Evolutionary conservation across 148 eudicot genomes (phyloP).

Genomic region (Chenopodium berlandieri): DNA sequence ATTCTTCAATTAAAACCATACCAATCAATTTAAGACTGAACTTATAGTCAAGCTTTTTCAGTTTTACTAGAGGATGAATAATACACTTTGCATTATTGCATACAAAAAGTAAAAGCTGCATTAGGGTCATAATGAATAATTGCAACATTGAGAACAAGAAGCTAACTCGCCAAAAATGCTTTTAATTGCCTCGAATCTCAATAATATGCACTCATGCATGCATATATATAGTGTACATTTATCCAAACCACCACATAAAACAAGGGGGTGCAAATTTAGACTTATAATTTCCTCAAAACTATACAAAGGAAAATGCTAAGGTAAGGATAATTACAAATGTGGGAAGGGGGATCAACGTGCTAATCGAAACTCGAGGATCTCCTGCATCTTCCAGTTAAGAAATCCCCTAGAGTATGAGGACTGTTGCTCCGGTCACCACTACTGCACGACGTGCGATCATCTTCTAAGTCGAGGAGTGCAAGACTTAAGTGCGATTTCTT

Average conservation of each 20-base stretch:
- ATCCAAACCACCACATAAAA: conserved; percentile 22
- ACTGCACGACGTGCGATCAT: conserved; percentile 48
- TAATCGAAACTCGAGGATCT: conserved; percentile 50
- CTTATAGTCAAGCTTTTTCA: too few relatives aligned
- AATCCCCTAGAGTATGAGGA: conserved; percentile 52
- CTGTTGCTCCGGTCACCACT: conserved; percentile 48
- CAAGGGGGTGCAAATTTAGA: conserved; percentile 32
- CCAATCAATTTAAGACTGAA: background rate
- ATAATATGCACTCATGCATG: background rate
- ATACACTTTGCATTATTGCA: background rate
- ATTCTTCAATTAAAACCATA: background rate
- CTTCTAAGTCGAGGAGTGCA: conserved; percentile 63
- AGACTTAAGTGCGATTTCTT: conserved; percentile 62
- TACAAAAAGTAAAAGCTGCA: background rate
- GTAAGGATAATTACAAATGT: background rate
- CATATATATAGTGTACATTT: background rate
- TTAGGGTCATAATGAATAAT: background rate
- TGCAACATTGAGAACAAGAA: background rate
- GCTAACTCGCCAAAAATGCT: background rate
- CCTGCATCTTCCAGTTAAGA: conserved; percentile 56
- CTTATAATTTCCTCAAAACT: conserved; percentile 14
- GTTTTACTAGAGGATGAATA: too few relatives aligned
- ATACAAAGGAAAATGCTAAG: conserved; percentile 11
- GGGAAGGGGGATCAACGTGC: background rate
- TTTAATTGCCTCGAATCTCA: conserved; percentile 1